Evolutionary conservation across 768 basidiomycete species (phyloP), one percentile per base, ranked within the genome.

Genomic region (Brasilioporus rufonigricans): DNA sequence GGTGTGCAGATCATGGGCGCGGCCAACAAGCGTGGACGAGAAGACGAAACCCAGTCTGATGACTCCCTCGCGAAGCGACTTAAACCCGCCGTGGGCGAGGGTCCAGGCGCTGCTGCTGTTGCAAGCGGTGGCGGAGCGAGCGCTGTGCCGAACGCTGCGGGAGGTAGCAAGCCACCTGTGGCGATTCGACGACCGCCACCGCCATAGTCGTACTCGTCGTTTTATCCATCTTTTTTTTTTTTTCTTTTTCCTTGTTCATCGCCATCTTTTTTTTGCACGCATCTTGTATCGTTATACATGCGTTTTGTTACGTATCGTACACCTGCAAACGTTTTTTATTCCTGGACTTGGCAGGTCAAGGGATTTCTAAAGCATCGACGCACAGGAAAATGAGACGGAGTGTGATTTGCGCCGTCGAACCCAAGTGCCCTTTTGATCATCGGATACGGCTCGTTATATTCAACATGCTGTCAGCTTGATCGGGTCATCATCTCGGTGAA

Each of bases 21-120:
- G 6, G 84, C 85, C 16, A 71, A 61, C 31, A 89, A 89, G 60
- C 80, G 87, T 26, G 77, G 81, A 32, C 77, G 86, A 39, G 87
- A 89, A 58, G 83, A 84, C 29, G 75, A 73, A 12, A 66, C 71
- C 24, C 63, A 21, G 21, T 66, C n/a, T 0, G 84, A 84, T 19
- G 83, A 84, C 61, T 80, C 85, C 11, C 72, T 88, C 31, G 84
- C 80, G 0, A 89, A 89, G 64, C 81, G 87, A 41, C 57, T 86
- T 49, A 88, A 86, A 64, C 82, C 82, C 45, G 80, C 82, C 3
- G 80, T 80, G 2, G 52, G 33, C 3, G 65, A 68, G 24, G 48
- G 27, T 7, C 27, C 4, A 29, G 27, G 27, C 27, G 27, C 9
- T 5, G 27, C 5, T 29, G 27, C 27, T 29, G 27, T 4, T 29